phyloP scores from a whole-genome alignment of 1,139 yeast species.

The Geotrichum australiense region DNA sequence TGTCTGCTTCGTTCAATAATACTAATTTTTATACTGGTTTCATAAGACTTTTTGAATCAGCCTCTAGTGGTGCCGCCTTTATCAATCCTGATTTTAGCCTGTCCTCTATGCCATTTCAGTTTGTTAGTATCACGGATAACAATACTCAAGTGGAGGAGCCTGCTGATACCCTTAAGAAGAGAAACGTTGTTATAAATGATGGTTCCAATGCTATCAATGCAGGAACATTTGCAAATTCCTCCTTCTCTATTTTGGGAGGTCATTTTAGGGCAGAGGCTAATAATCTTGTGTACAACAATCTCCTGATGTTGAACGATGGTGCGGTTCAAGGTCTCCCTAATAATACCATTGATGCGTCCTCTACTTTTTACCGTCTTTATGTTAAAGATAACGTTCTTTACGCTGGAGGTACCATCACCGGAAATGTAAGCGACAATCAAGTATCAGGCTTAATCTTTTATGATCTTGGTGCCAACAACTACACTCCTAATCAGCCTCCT shows the following conservation, averaged over 20 bases:
- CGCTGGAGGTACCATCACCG: constrained; percentile 48
- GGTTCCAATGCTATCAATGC: constrained; percentile 26
- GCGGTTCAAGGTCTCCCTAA: constrained; percentile 34
- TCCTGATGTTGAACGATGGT: constrained; percentile 35
- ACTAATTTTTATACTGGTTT: constrained; percentile 25
- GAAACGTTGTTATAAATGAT: constrained; percentile 21
- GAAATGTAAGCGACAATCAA: constrained; percentile 24
- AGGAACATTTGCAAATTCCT: constrained; percentile 42
- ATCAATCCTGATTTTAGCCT: constrained; percentile 24
- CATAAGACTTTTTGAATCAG: constrained; percentile 22
- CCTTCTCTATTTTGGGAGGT: constrained; percentile 52
- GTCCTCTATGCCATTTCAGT: constrained; percentile 29
- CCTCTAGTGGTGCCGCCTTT: constrained; percentile 28
- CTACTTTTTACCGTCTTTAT: constrained; percentile 39
- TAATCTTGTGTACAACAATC: constrained; percentile 31
- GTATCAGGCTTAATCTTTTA: constrained; percentile 46
- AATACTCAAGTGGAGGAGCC: too few relatives aligned
- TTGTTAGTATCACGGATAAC: constrained; percentile 30
- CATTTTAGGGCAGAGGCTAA: constrained; percentile 33
- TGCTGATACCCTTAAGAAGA: constrained; percentile 18
- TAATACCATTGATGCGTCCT: constrained; percentile 32
- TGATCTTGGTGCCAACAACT: constrained; percentile 39
- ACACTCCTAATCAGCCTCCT: constrained; percentile 44
- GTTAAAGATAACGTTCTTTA: constrained; percentile 41
- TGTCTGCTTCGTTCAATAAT: constrained; percentile 14